Evolutionary conservation across 1,139 yeast species (phyloP).

Genomic region (Suzukiozyma palmioleophila): DNA sequence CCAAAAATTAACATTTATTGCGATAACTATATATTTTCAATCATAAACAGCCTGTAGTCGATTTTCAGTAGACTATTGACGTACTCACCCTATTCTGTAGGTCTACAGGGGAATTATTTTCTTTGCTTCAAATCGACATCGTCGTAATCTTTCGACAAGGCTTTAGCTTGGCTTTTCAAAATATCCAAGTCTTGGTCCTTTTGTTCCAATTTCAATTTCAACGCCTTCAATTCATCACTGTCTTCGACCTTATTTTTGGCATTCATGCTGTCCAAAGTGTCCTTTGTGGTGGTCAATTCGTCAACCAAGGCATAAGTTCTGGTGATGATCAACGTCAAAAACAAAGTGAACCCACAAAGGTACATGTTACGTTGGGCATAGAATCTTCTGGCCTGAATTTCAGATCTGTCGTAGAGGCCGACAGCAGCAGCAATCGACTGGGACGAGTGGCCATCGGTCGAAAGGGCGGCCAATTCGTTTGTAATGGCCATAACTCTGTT

Average conservation of each 20-base stretch:
- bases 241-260: conserved; percentile 21
- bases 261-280: conserved; percentile 51
- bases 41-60: too few species aligned
- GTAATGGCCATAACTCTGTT: conserved; percentile 76
- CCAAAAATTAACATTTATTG: conserved; percentile 1
- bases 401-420: conserved; percentile 58
- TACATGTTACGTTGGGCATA: conserved; percentile 97
- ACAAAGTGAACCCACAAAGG: conserved; percentile 91
- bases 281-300: conserved; percentile 61
- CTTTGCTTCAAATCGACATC: conserved; percentile 6
- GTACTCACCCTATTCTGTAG: too few species aligned
- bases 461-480: conserved; percentile 46
- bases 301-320: conserved; percentile 84
- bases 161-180: conserved; percentile 68
- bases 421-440: conserved; percentile 10
- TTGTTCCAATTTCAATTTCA: conserved; percentile 52
- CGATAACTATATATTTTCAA: not conserved
- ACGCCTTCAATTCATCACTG: conserved; percentile 38
- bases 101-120: not conserved
- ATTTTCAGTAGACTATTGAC: too few species aligned
- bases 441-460: conserved; percentile 13
- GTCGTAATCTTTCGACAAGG: conserved; percentile 63
- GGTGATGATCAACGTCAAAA: conserved; percentile 77
- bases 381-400: conserved; percentile 84
- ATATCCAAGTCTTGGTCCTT: conserved; percentile 61